A percentile compares a stretch with the other conserved stretches of the same genome.
Conservation (phyloP, 345 rosid species). For the Citrus sp. region DNA sequence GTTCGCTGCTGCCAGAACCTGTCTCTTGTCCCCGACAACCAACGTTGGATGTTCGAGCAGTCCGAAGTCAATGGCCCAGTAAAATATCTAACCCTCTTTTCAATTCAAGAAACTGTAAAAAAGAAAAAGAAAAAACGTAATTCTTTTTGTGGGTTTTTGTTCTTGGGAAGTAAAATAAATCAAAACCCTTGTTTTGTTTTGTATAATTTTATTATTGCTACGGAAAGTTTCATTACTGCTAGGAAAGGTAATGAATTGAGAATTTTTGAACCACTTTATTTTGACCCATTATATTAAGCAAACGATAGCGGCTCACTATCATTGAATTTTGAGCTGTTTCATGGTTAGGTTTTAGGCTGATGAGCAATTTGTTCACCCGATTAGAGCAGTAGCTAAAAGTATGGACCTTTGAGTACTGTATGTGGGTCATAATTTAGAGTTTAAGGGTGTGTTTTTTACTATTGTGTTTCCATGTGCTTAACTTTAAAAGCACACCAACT, state of each 20-base stretch:
- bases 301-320: background rate
- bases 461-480: too few species aligned
- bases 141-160: background rate
- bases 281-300: background rate
- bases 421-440: too few species aligned
- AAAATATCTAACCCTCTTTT: constrained; percentile 4
- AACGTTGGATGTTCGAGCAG: constrained; percentile 76
- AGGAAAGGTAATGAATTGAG: background rate
- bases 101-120: background rate
- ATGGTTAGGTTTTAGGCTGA: background rate
- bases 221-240: too few species aligned
- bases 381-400: background rate
- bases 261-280: too few species aligned
- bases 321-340: background rate
- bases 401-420: background rate
- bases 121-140: too few species aligned
- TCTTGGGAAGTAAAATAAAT: background rate
- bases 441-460: too few species aligned
- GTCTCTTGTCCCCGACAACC: constrained; percentile 54
- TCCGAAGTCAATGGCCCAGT: constrained; percentile 67
- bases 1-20: constrained; percentile 54
- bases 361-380: background rate
- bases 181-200: background rate
- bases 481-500: background rate
- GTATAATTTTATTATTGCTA: background rate